Evolutionary conservation across 768 basidiomycete species (phyloP).

Genomic region (Lactarius tabidus): DNA sequence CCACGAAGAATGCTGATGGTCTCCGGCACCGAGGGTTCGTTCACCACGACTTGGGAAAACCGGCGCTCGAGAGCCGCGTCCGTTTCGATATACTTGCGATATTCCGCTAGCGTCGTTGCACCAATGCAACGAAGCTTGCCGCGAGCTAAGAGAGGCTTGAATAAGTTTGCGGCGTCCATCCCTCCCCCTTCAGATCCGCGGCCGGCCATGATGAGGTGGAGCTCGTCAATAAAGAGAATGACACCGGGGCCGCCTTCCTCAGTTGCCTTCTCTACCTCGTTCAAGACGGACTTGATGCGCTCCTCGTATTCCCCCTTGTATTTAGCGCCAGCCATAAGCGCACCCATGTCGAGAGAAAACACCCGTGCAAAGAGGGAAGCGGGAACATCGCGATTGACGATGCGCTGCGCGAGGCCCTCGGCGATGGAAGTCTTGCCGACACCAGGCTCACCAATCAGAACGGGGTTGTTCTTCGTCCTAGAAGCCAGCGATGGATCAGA

Average conservation of each 20-base stretch:
- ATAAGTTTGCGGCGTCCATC: slow-evolving; percentile 90
- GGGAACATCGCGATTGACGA: slow-evolving; percentile 91
- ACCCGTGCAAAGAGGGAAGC: slow-evolving; percentile 66
- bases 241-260: slow-evolving; percentile 66
- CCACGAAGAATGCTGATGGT: slow-evolving; percentile 93
- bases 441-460: slow-evolving; percentile 91
- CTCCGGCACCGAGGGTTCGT: slow-evolving; percentile 85
- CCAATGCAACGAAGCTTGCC: slow-evolving; percentile 79
- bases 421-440: slow-evolving; percentile 95
- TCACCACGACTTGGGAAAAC: slow-evolving; percentile 90
- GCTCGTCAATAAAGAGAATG: slow-evolving; percentile 93
- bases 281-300: slow-evolving; percentile 86
- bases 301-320: slow-evolving; percentile 98
- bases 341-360: slow-evolving; percentile 91
- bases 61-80: slow-evolving; percentile 88
- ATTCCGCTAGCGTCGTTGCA: slow-evolving; percentile 90
- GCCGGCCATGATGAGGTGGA: slow-evolving; percentile 92
- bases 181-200: slow-evolving; percentile 78
- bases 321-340: slow-evolving; percentile 88
- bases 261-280: slow-evolving; percentile 87
- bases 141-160: slow-evolving; percentile 88
- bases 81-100: slow-evolving; percentile 89
- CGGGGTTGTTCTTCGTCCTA: slow-evolving; percentile 98
- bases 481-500: not conserved
- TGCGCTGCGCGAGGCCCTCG: slow-evolving; percentile 93